Conservation (phyloP, 1,284 basidiomycete genomes). For the Erythrobasidium hasegawianum region DNA sequence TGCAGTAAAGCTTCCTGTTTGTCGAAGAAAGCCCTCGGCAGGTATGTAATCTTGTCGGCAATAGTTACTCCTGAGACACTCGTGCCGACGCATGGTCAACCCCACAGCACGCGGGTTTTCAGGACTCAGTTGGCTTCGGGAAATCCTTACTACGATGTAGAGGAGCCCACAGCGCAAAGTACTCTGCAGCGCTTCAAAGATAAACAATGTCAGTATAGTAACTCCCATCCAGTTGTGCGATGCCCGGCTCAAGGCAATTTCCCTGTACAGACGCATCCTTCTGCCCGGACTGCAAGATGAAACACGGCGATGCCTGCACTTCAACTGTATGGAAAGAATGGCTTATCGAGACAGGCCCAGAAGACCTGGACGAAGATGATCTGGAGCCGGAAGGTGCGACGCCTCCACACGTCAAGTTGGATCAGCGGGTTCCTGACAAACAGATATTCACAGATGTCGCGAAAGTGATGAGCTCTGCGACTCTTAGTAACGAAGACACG, state of each 20-base stretch:
- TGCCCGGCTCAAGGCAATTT: too few species aligned
- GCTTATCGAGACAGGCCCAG: slow-evolving; percentile 30
- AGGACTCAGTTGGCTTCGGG: slow-evolving; percentile 9
- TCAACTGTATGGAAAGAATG: slow-evolving; percentile 29
- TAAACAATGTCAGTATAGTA: slow-evolving; percentile 33
- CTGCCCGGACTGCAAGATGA: slow-evolving; percentile 31
- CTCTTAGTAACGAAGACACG: slow-evolving; percentile 19
- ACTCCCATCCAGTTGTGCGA: too few species aligned
- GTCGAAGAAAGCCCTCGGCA: background rate
- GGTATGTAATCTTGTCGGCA: too few species aligned
- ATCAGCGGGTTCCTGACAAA: background rate
- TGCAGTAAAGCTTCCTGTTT: slow-evolving; percentile 26
- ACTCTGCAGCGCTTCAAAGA: slow-evolving; percentile 25
- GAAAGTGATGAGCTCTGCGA: slow-evolving; percentile 15
- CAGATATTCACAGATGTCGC: slow-evolving; percentile 10
- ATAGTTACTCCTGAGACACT: background rate
- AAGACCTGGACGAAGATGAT: slow-evolving; percentile 23
- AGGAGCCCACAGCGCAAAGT: slow-evolving; percentile 4
- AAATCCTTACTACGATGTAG: slow-evolving; percentile 28
- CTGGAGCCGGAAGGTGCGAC: slow-evolving; percentile 1
- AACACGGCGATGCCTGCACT: slow-evolving; percentile 6
- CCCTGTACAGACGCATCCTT: slow-evolving; percentile 15
- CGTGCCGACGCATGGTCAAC: background rate
- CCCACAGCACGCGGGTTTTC: slow-evolving; percentile 15
- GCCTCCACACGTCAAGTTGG: background rate